Evolutionary conservation across 2,329 filamentous ascomycete species (phyloP), one percentile per base, ranked within the genome.

Genomic region (Chaetomiaceae sp.): DNA sequence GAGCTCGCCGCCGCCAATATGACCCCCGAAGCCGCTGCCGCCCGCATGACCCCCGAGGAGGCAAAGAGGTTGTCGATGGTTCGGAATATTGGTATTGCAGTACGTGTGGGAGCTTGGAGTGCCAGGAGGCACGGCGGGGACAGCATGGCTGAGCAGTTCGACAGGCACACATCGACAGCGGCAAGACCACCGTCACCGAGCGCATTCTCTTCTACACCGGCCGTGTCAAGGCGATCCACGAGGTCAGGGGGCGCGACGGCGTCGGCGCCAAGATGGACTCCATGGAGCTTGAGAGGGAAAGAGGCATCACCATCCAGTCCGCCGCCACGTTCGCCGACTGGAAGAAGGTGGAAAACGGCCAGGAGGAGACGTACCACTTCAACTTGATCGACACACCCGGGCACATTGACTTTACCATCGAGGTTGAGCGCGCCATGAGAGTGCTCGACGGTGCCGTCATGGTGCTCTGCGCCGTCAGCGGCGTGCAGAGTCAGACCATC

Each of bases 181-280:
- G 94, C 65, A 99, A 99, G 76, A 99, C 94, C 33, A 99, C 94
- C 34, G 89, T 85, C 58, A 97, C 91, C 53, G 94, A 99, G 75
- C 88, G 94, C 71, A 91, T 99, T 40, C 86, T 99, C 53, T 99
- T 91, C 81, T 99, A 99, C 73, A 97, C 94, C 51, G 94, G 94
- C 61, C 87, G 94, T 68, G 96, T 96, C 74, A 95, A 95, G 69
- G 82, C 89, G 29, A 97, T 99, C 66, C 94, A 99, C 76, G 94
- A 99, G 74, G 94, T 99, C 39, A 84, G 94, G 66, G 91, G 91
- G 55, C 91, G 92, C 68, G 94, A 99, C 79, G 83, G 88, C 33
- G 91, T 96, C 37, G 94, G 94, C 61, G 94, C 94, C 57, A 99
- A 99, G 78, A 99, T 99, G 94, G 94, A 99, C 77, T 96, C 91